These are phyloP conservation scores for Cyberlindnera petersonii DNA, from an alignment of 805 yeast genomes.

Conservation along the genomic window DNA sequence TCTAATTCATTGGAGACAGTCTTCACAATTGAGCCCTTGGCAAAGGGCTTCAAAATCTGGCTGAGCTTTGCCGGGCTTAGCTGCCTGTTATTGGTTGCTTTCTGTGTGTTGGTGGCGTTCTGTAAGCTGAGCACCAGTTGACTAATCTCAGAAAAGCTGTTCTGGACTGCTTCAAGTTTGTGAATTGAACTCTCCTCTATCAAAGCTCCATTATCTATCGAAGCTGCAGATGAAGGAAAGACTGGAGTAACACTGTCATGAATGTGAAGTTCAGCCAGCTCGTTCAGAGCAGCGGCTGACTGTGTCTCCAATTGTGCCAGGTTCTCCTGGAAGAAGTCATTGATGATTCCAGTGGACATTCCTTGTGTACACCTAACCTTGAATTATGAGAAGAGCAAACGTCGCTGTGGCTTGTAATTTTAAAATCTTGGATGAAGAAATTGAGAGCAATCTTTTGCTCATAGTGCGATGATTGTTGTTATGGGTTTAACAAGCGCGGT, in stretches of 20 bases:
- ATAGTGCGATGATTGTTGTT: too few species aligned
- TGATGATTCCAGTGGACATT: constrained; percentile 21
- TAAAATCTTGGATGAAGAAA: too few species aligned
- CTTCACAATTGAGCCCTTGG: constrained; percentile 9
- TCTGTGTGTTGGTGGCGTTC: constrained; percentile 1
- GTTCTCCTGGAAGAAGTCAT: constrained; percentile 16
- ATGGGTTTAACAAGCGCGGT: too few species aligned
- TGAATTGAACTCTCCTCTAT: too few species aligned
- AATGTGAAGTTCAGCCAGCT: constrained; percentile 18
- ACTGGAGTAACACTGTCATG: too few species aligned
- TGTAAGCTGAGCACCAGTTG: constrained; percentile 1
- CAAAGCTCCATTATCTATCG: too few species aligned
- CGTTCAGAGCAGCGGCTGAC: constrained; percentile 13
- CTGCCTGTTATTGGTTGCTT: constrained; percentile 7
- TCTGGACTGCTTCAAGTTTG: constrained; percentile 7
- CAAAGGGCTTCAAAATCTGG: constrained; percentile 11
- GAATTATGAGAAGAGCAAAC: too few species aligned
- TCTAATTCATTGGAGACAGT: neutral
- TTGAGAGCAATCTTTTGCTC: too few species aligned
- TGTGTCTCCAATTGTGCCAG: constrained; percentile 11
- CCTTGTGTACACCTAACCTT: too few species aligned
- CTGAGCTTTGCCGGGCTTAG: constrained; percentile 12
- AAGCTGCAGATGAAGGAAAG: too few species aligned
- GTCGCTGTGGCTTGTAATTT: too few species aligned
- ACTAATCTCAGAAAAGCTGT: constrained; percentile 8